A percentile compares a stretch with the other conserved stretches of the same genome.
These are phyloP conservation scores for Polytrichum formosum DNA, from an alignment of 225 moss, liverwort and hornwort genomes.

Conservation along the genomic window DNA sequence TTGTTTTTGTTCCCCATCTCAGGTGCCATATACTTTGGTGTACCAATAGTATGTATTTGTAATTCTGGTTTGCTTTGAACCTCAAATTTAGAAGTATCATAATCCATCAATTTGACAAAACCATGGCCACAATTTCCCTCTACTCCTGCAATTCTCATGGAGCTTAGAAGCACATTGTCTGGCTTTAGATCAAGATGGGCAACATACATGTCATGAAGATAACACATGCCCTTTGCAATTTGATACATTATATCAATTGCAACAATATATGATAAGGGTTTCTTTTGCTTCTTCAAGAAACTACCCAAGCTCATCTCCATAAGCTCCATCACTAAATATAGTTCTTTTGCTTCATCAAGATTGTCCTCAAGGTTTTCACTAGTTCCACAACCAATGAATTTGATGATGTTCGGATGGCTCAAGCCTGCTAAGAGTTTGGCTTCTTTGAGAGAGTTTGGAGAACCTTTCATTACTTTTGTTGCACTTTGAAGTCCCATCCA, in stretches of 20 bases:
- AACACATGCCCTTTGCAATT: constrained; percentile 6
- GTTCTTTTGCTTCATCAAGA: too few relatives aligned
- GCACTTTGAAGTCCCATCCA: constrained; percentile 18
- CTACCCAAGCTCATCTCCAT: background rate
- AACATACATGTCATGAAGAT: constrained; percentile 1
- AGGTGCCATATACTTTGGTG: constrained; percentile 2
- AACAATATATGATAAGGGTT: background rate
- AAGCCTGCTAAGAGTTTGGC: constrained; percentile 6
- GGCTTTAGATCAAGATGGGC: constrained; percentile 9
- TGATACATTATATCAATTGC: background rate
- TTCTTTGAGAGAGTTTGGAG: constrained; percentile 10
- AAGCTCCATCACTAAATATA: background rate
- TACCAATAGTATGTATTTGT: background rate
- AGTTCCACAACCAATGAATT: constrained; percentile 17
- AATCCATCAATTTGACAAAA: constrained; percentile 1
- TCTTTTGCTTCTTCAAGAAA: background rate
- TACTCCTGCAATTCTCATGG: background rate
- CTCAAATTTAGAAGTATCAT: background rate
- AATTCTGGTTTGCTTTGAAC: background rate
- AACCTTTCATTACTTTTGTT: constrained; percentile 14
- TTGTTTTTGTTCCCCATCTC: background rate
- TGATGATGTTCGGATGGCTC: constrained; percentile 16
- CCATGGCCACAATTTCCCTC: background rate
- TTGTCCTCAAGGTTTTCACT: background rate
- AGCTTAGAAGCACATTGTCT: background rate